A percentile compares a stretch with the other conserved stretches of the same genome.
Evolutionary conservation across 2,329 filamentous ascomycete genomes (phyloP).

Genomic region (Microdochium trichocladiopsis): DNA sequence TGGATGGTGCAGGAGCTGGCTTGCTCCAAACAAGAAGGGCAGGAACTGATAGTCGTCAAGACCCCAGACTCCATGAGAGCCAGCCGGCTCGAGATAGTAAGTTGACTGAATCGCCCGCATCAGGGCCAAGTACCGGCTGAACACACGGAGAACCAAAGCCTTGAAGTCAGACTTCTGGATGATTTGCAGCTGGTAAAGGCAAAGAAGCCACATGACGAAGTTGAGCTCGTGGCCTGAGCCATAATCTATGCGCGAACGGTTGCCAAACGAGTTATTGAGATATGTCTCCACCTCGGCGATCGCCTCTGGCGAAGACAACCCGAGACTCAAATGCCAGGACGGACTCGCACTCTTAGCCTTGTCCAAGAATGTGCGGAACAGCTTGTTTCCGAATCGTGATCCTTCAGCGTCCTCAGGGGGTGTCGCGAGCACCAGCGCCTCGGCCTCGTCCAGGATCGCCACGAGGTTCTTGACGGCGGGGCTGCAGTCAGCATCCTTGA

Average conservation of each 20-base stretch:
- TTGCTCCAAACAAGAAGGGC: constrained; percentile 89
- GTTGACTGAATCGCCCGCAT: constrained; percentile 86
- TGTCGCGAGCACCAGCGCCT: constrained; percentile 57
- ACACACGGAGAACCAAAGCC: constrained; percentile 68
- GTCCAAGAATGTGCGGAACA: constrained; percentile 78
- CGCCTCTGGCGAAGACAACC: constrained; percentile 42
- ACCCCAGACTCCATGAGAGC: constrained; percentile 96
- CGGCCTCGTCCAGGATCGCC: constrained; percentile 61
- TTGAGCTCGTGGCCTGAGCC: constrained; percentile 97
- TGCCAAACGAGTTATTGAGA: constrained; percentile 77
- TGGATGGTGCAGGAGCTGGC: constrained; percentile 78
- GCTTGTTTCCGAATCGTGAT: constrained; percentile 90
- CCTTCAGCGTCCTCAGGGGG: constrained; percentile 82
- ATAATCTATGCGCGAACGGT: constrained; percentile 84
- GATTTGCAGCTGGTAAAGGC: constrained; percentile 71
- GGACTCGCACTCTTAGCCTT: constrained; percentile 48
- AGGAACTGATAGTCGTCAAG: constrained; percentile 96
- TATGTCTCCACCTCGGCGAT: constrained; percentile 72
- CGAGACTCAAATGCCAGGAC: constrained; percentile 58
- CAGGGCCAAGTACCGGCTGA: constrained; percentile 72
- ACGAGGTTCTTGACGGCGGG: constrained; percentile 57
- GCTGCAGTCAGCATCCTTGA: constrained; percentile 49
- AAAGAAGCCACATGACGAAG: constrained; percentile 95
- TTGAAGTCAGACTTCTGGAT: constrained; percentile 62
- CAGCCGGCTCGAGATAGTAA: constrained; percentile 95